Base-by-base conservation (phyloP, 495 filamentous ascomycete genomes). In the Penicillium canariense region DNA sequence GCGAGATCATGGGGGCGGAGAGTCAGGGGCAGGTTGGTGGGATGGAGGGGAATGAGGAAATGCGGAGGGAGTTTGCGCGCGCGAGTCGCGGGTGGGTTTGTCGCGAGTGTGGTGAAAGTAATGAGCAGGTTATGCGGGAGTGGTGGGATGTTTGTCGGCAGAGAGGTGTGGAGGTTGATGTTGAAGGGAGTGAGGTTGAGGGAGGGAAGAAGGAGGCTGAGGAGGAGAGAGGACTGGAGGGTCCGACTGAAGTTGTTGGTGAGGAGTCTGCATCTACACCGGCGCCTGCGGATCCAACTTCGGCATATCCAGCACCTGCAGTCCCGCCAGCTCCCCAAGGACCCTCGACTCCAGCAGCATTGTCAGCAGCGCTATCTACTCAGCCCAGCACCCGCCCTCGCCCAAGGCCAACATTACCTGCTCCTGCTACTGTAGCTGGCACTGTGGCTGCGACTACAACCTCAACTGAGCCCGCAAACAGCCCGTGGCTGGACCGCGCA, bases 11-110 rank as follows among this genome's bases (percentile, higher is more conserved):
- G 63, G 71, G 72, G 18, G 72, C 73, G 4, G 82, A 81, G 63
- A 75, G 74, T 35, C 68, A 67, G 53, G 79, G 94, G 0, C 94
- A 98, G 77, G 73, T 98, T 1, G 94, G 94, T 2, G 94, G 94
- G 3, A 72, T 97, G 67, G 91, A 96, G 54, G 85, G 85, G 15
- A 77, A 61, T 40, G 81, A 84, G 6, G 77, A 70, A 9, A 80
- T 86, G 50, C 71, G 91, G 53, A 75, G 77, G 58, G 73, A 81
- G 52, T 80, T 89, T 61, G 93, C 93, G 12, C 70, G 56, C 28
- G 78, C 83, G 66, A 87, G 82, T 55, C 55, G 62, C 12, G 67
- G 30, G 10, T 96, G 81, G 83, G 75, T 70, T 54, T 95, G 89
- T 74, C 66, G 72, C 0, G 78, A 70, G 12, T 95, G 91, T 63